Evolutionary conservation across 352 stramenopile species (phyloP), one percentile per base, ranked within the genome.

Genomic region (Pythium coloratum): DNA sequence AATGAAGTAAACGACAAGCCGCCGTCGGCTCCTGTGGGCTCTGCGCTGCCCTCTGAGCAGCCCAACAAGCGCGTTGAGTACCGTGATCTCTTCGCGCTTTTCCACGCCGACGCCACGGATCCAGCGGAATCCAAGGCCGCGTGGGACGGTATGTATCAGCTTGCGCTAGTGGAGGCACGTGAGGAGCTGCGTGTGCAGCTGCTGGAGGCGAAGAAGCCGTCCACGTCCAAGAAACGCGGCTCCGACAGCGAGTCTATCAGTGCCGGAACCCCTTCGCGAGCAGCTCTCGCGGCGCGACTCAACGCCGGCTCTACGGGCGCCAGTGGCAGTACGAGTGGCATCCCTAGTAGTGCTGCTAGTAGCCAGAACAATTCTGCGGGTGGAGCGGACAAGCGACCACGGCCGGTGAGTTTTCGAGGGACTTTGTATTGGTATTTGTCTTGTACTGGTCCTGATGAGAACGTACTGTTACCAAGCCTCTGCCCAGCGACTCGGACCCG

Each of bases 61-160:
- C 16, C 36, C 36, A 44, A 44, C 10, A 86, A 81, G 64, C 78
- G 74, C 51, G 76, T 86, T 59, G 84, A 92, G 62, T 86, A 90
- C 44, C 81, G 82, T n/a, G 80, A 90, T 46, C 82, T 90, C 38
- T 59, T 90, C 36, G 62, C 78, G 62, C 75, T 90, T 26, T 90
- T 92, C 57, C 80, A 92, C 57, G 70, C 76, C 32, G 68, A 77
- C 8, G 9, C 13, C 16, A 55, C 36, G 58, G 72, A 70, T 32
- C 62, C 62, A 0, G 32, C 28, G 13, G 54, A 67, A 20, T 26
- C 40, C 20, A 24, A 16, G 24, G 50, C 59, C 32, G 62, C 58
- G 61, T 91, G 82, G 84, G 70, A 68, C 24, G 38, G 60, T 6
- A 61, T 92, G 33, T 89, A 73, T 71, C 70, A 84, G 34, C 62